Evolutionary conservation across 2,329 filamentous ascomycete species (phyloP).

Genomic region (Fusarium graminum): DNA sequence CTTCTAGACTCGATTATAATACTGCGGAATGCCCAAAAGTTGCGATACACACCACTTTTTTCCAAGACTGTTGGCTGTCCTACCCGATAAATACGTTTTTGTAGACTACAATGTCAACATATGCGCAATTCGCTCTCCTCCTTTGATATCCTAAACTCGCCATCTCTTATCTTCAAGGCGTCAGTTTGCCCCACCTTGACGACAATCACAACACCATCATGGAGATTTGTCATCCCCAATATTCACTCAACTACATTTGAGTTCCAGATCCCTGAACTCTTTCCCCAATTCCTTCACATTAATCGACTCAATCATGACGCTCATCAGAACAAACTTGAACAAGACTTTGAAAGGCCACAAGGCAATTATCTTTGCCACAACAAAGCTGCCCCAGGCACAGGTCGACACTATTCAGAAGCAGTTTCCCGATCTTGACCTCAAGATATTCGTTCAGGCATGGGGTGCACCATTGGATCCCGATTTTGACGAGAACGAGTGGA

Average conservation of each 20-base stretch:
- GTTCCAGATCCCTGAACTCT: accelerated
- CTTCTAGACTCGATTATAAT: no score
- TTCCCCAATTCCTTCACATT: accelerated
- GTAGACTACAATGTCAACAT: neutral
- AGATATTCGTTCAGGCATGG: constrained; percentile 50
- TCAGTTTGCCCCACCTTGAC: constrained; percentile 48
- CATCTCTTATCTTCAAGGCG: constrained; percentile 26
- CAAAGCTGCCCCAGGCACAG: constrained; percentile 51
- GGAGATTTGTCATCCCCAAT: constrained; percentile 42
- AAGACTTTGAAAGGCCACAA: constrained; percentile 63
- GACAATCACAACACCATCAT: constrained; percentile 28
- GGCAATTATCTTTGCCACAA: constrained; percentile 58
- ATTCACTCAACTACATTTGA: constrained; percentile 11
- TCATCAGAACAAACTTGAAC: constrained; percentile 47
- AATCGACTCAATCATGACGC: constrained; percentile 23
- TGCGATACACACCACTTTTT: no score
- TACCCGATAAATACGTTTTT: neutral
- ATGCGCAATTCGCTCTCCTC: constrained; percentile 17
- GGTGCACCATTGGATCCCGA: constrained; percentile 45
- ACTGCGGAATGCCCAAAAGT: no score
- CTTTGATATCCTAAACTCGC: neutral
- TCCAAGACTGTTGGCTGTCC: neutral
- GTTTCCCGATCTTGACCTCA: constrained; percentile 61
- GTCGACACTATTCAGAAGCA: constrained; percentile 54
- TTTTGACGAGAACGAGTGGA: constrained; percentile 58